phyloP scores from a whole-genome alignment of 129 eudicot genomes.

The Erigeron canadensis region DNA sequence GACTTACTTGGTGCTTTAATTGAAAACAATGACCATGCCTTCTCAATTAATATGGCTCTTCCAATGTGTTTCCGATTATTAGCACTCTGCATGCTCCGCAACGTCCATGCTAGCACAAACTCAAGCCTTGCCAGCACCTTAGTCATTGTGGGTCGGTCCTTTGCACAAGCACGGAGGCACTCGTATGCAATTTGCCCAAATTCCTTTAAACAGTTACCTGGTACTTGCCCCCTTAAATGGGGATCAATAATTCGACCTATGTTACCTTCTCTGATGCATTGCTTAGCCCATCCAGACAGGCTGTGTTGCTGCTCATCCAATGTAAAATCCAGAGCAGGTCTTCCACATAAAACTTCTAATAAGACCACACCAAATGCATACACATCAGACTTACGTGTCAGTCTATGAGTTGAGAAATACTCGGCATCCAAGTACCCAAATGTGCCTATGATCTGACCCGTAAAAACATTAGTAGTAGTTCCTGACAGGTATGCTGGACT shows the following conservation, averaged over 20 bases:
- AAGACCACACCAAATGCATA: slow-evolving; percentile 56
- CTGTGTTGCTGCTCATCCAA: slow-evolving; percentile 37
- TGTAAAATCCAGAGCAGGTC: slow-evolving; percentile 46
- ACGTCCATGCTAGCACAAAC: slow-evolving; percentile 23
- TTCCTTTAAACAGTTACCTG: slow-evolving; percentile 22
- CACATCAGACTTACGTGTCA: slow-evolving; percentile 46
- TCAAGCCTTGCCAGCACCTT: slow-evolving; percentile 45
- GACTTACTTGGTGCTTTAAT: slow-evolving; percentile 27
- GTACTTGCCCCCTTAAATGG: slow-evolving; percentile 23
- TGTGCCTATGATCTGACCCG: slow-evolving; percentile 25
- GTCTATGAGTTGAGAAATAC: slow-evolving; percentile 33
- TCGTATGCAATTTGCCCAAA: slow-evolving; percentile 40
- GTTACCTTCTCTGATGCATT: slow-evolving; percentile 31
- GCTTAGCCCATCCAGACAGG: slow-evolving; percentile 39
- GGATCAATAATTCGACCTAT: slow-evolving; percentile 37
- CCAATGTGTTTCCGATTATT: slow-evolving; percentile 15
- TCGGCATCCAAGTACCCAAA: slow-evolving; percentile 43
- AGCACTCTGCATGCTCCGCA: slow-evolving; percentile 5
- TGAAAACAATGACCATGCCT: slow-evolving; percentile 24
- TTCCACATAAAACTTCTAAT: slow-evolving; percentile 44
- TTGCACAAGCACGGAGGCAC: slow-evolving; percentile 24
- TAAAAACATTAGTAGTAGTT: slow-evolving; percentile 27
- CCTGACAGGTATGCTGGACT: slow-evolving; percentile 25
- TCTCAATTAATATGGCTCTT: slow-evolving; percentile 17
- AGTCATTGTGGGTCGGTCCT: slow-evolving; percentile 52